Percentiles rank a stretch among this genome's conserved stretches.
These are phyloP conservation scores for Lunularia cruciata DNA, from an alignment of 225 moss, liverwort and hornwort species.

Conservation along the genomic window DNA sequence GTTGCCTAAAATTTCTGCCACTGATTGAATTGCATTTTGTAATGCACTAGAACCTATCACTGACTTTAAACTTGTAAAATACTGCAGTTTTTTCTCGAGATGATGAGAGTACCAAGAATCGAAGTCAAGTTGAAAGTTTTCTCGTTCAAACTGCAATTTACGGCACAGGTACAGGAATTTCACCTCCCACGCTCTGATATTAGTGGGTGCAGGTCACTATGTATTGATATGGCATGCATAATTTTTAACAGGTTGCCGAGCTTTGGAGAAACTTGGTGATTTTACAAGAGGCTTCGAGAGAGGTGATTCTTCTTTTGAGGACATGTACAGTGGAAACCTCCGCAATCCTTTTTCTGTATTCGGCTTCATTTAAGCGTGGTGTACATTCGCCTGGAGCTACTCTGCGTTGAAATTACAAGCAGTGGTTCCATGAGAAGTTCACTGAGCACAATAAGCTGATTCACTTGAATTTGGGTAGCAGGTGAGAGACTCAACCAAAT, in stretches of 20 bases:
- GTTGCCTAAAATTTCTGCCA: too few species aligned
- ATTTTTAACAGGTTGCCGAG: constrained; percentile 56
- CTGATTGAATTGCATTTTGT: too few species aligned
- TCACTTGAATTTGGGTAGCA: constrained; percentile 13
- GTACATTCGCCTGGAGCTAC: too few species aligned
- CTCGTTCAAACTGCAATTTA: constrained; percentile 85
- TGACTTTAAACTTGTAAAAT: background rate
- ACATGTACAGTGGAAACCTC: background rate
- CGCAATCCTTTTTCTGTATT: background rate
- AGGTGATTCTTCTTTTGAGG: constrained; percentile 49
- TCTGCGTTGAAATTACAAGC: too few species aligned
- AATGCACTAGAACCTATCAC: too few species aligned
- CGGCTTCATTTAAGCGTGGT: background rate
- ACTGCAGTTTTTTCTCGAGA: constrained; percentile 81
- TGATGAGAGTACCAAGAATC: constrained; percentile 98
- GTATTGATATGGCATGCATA: background rate
- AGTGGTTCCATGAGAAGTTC: too few species aligned
- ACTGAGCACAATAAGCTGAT: too few species aligned
- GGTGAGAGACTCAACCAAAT: constrained; percentile 80
- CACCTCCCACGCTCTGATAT: too few species aligned
- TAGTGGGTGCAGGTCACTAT: background rate
- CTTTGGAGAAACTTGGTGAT: constrained; percentile 60
- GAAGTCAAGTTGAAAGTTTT: constrained; percentile 90
- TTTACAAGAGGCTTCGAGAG: constrained; percentile 82
- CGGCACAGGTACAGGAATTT: constrained; percentile 49